Percentiles rank a stretch among this genome's conserved stretches.
These are phyloP conservation scores for Ceraceosorus bombacis DNA, from an alignment of 1,284 basidiomycete species.

Conservation along the genomic window DNA sequence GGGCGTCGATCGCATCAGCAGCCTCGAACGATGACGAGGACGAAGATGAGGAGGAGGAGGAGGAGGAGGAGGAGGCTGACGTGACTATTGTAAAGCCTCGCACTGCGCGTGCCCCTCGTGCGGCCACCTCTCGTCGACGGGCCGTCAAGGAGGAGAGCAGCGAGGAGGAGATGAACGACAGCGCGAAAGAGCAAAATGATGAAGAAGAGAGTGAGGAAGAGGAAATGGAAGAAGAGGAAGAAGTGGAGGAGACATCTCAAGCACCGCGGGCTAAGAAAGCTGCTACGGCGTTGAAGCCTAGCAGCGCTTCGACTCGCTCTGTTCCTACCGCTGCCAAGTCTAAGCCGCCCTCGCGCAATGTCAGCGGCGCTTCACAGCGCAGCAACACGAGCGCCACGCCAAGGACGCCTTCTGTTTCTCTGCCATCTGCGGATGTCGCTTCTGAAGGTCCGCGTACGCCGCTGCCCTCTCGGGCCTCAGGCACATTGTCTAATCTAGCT, in stretches of 20 bases:
- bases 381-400: conserved; percentile 4
- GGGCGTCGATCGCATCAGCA: no score
- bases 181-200: conserved; percentile 11
- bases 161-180: background rate
- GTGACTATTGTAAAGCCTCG: background rate
- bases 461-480: background rate
- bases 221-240: background rate
- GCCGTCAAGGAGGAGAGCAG: background rate
- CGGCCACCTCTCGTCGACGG: background rate
- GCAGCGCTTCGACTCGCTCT: conserved; percentile 1
- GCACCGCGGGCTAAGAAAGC: conserved; percentile 10
- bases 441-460: conserved; percentile 8
- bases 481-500: background rate
- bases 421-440: conserved; percentile 14
- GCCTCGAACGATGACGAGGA: no score
- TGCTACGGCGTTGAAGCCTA: conserved; percentile 3
- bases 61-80: background rate
- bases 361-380: conserved; percentile 8
- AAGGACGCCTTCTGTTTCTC: conserved; percentile 11
- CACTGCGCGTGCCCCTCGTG: background rate
- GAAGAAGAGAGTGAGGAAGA: conserved; percentile 17
- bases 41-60: background rate
- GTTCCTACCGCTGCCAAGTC: background rate
- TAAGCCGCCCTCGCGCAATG: background rate
- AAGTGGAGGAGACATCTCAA: conserved; percentile 5